Percentiles rank a stretch among this genome's conserved stretches.
Evolutionary conservation across 345 rosid species (phyloP).

Genomic region (Salix caprea): DNA sequence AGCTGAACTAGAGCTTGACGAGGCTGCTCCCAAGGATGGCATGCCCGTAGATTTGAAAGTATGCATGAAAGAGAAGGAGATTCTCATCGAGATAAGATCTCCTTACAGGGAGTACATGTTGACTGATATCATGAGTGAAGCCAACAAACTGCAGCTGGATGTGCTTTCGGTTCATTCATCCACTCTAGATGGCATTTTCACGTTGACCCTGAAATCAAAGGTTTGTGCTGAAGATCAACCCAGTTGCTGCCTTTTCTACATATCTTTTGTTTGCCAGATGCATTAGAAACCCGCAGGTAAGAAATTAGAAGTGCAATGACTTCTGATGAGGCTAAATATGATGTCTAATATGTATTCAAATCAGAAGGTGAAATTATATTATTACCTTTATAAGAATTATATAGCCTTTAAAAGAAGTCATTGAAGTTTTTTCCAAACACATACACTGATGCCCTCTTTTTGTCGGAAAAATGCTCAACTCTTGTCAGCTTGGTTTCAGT

Average conservation of each 20-base stretch:
- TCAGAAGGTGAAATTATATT: not conserved
- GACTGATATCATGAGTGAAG: constrained; percentile 75
- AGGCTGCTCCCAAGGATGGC: constrained; percentile 20
- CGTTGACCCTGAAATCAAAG: constrained; percentile 61
- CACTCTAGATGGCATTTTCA: constrained; percentile 55
- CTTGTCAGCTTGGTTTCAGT: constrained; percentile 34
- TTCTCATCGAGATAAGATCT: constrained; percentile 64
- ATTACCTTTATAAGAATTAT: not conserved
- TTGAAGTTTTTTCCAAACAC: not conserved
- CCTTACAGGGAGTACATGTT: constrained; percentile 58
- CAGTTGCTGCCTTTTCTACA: not conserved
- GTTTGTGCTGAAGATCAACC: constrained; percentile 26
- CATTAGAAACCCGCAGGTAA: not conserved
- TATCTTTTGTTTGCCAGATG: not conserved
- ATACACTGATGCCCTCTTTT: not conserved
- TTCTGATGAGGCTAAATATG: not conserved
- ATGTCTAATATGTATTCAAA: not conserved
- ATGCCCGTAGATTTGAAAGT: constrained; percentile 37
- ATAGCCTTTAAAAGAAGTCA: no score
- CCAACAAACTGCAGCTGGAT: constrained; percentile 67
- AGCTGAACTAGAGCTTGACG: constrained; percentile 33
- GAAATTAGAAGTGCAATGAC: not conserved
- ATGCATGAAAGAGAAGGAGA: constrained; percentile 44
- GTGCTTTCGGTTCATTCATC: constrained; percentile 61
- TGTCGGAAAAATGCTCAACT: not conserved